A percentile compares a stretch with the other conserved stretches of the same genome.
Evolutionary conservation across 306 rosid genomes (phyloP).

Genomic region (Cucurbita pepo): DNA sequence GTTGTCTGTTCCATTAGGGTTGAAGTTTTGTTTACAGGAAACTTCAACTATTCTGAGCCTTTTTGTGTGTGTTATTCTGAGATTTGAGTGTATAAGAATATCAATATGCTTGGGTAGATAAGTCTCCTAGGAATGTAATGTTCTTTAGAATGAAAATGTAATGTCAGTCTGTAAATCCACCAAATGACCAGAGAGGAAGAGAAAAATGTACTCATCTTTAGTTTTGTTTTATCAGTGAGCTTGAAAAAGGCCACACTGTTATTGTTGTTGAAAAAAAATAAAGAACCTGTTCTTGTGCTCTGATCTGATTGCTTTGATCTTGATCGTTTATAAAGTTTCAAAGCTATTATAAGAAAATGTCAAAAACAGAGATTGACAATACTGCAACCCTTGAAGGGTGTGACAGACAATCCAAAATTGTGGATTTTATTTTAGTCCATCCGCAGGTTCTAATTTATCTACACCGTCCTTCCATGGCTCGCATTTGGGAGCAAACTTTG

Average conservation of each 20-base stretch:
- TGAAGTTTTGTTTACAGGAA: background rate
- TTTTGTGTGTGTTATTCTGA: background rate
- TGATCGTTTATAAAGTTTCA: too few relatives aligned
- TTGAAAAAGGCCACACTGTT: background rate
- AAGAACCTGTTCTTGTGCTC: background rate
- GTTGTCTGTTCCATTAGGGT: background rate
- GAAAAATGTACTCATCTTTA: background rate
- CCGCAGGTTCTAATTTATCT: too few relatives aligned
- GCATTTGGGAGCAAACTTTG: background rate
- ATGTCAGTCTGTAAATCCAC: background rate
- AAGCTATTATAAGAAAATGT: too few relatives aligned
- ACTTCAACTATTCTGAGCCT: background rate
- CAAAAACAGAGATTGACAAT: too few relatives aligned
- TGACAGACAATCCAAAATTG: too few relatives aligned
- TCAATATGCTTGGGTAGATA: background rate
- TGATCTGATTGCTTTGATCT: background rate
- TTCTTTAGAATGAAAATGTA: background rate
- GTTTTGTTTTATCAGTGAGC: background rate
- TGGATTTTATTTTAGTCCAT: too few relatives aligned
- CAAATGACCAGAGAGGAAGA: background rate
- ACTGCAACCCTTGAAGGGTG: too few relatives aligned
- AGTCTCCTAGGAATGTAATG: background rate
- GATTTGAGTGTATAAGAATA: background rate
- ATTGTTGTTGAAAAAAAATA: background rate
- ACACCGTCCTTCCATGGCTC: too few relatives aligned